Percentiles rank a stretch among this genome's conserved stretches.
These are phyloP conservation scores for Aspergillus baeticus DNA, from an alignment of 495 filamentous ascomycete species.

Conservation along the genomic window DNA sequence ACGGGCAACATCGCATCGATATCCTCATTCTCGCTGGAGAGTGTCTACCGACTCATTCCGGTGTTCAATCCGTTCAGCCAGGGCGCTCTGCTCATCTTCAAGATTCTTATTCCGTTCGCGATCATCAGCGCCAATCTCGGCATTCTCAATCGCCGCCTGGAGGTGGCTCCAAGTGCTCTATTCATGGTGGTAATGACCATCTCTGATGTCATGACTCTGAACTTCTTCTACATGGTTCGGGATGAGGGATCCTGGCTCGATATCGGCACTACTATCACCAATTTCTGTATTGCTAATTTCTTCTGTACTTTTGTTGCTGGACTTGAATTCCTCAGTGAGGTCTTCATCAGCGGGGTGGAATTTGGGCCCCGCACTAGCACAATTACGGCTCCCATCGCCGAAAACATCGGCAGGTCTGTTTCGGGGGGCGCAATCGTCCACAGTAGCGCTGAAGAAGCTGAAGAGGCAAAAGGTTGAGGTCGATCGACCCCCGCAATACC, in stretches of 20 bases:
- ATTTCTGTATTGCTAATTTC: slow-evolving; percentile 88
- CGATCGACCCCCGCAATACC: background rate
- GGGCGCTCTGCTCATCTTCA: slow-evolving; percentile 80
- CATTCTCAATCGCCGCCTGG: slow-evolving; percentile 82
- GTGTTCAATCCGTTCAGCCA: slow-evolving; percentile 94
- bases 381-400: background rate
- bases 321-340: slow-evolving; percentile 81
- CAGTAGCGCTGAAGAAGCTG: background rate
- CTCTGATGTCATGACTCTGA: slow-evolving; percentile 87
- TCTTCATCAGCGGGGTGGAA: slow-evolving; percentile 79
- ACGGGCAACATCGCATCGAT: slow-evolving; percentile 96
- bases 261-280: slow-evolving; percentile 92
- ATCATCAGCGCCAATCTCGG: slow-evolving; percentile 92
- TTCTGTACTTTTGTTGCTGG: slow-evolving; percentile 88
- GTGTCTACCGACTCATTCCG: slow-evolving; percentile 86
- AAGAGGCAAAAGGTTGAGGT: background rate
- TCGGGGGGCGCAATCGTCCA: background rate
- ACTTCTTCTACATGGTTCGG: slow-evolving; percentile 96
- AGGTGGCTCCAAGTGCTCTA: slow-evolving; percentile 76
- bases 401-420: slow-evolving; percentile 8
- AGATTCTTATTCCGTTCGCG: slow-evolving; percentile 91
- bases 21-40: slow-evolving; percentile 91
- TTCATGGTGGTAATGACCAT: slow-evolving; percentile 96
- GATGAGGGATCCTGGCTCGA: slow-evolving; percentile 98
- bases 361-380: slow-evolving; percentile 42